Base-by-base conservation (phyloP, 1,139 yeast species). In the Debaryomyces udenii region DNA sequence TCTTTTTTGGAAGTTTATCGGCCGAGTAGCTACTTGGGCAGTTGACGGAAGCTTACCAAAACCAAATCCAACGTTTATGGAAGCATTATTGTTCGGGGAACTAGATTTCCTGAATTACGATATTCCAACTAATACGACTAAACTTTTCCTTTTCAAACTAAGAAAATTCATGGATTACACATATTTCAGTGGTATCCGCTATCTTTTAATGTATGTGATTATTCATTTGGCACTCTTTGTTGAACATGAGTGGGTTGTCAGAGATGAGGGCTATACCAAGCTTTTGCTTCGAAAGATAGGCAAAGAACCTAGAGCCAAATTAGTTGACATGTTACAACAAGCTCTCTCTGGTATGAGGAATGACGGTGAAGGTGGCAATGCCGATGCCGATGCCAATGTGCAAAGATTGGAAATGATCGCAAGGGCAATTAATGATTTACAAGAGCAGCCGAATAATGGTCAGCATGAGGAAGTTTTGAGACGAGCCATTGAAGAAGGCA, bases 201-300 rank as follows among this genome's bases (percentile, higher is more conserved):
- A 71, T 43, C 59, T 74, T 3, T 14, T 65, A 10, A 59, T 71
- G 31, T 66, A 70, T 18, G 57, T 78, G 4, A 51, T 68, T 5
- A 61, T 76, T 26, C 76, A 73, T 45, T 53, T 77, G 22, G 76
- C 80, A 2, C 47, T 80, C 6, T 78, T 79, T 53, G 68, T 81
- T 31, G 82, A 78, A 46, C 85, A 82, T 55, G 90, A 83, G 52
- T 81, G 86, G 80, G 84, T 85, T n/a, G 78, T 79, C 1, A 66
- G 81, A 40, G 93, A 85, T 56, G 81, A 81, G 36, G 87, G 87
- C 0, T 83, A 82, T 56, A 59, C 68, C 30, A 81, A 78, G 54
- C 65, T 83, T 53, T 64, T 84, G 17, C 56, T 72, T 40, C 76
- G 70, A 44, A 76, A 73, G 44, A 74, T 84, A 37, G 90, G 90